Base-by-base conservation (phyloP, 1,284 basidiomycete species). In the Hortiboletus rubellus region DNA sequence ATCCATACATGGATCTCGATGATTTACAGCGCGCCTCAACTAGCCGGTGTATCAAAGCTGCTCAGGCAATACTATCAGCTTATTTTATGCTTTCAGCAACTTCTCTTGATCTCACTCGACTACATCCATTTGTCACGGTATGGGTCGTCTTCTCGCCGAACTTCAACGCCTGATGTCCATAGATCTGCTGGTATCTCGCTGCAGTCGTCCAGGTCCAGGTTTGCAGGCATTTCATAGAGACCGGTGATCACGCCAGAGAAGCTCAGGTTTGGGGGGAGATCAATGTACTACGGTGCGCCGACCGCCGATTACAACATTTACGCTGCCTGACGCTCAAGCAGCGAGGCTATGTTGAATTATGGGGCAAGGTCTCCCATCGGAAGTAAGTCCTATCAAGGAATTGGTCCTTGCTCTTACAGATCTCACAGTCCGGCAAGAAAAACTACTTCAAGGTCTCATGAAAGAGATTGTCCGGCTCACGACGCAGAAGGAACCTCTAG, bases 181-280 rank as follows among this genome's bases (percentile, higher is more conserved):
- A 92, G 90, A 91, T 92, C 50, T 91, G 90, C 68, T 92, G 90
- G 90, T 92, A 92, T 71, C 81, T 92, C 18, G 90, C 90, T 7
- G 90, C 91, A 27, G 89, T 89, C 6, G 88, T 92, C 10, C 86
- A 91, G 67, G 83, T 92, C 42, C 90, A 92, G 64, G 77, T 91
- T 43, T 92, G 90, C 78, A 91, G 90, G 66, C 85, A 89, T 66
- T 88, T 85, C 67, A 92, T 92, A 60, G 89, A 91, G 66, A 82
- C 82, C 40, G 83, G 85, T 17, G 87, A 92, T 69, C 76, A 77
- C 17, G 82, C 82, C 46, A 76, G 82, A 59, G 91, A 92, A 71
- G 82, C 86, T 30, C 84, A 83, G 1, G 84, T 88, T 12, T 92
- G 91, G 91, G 87, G 88, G 1, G 89, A 92, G 71, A 92, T 92